Percentiles rank a stretch among this genome's conserved stretches.
phyloP scores from a whole-genome alignment of 1,139 yeast genomes.

The Candida sp. region DNA sequence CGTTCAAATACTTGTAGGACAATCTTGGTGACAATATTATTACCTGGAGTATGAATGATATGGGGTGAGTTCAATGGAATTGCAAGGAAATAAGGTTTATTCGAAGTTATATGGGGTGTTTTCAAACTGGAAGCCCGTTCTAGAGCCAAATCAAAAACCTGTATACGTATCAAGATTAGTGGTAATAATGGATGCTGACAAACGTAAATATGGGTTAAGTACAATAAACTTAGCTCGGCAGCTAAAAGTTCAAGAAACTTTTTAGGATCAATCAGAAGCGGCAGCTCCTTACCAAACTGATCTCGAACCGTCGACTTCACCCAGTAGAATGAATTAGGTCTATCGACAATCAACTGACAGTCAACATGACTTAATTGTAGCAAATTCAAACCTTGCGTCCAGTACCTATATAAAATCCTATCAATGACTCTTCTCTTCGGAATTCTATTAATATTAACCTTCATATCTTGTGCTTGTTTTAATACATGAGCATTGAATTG shows the following conservation, averaged over 20 bases:
- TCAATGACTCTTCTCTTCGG: conserved; percentile 49
- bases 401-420: conserved; percentile 49
- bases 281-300: conserved; percentile 26
- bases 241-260: conserved; percentile 47
- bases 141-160: conserved; percentile 53
- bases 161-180: conserved; percentile 58
- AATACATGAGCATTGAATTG: conserved; percentile 22
- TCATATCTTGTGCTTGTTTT: conserved; percentile 14
- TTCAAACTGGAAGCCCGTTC: conserved; percentile 7
- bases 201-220: conserved; percentile 60
- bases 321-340: conserved; percentile 55
- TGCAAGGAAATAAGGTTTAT: conserved; percentile 62
- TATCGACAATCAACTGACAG: conserved; percentile 58
- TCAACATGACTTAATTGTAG: conserved; percentile 74
- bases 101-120: conserved; percentile 44
- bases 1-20: conserved; percentile 59
- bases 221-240: conserved; percentile 44
- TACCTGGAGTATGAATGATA: conserved; percentile 55
- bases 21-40: conserved; percentile 45
- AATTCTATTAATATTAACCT: conserved; percentile 11
- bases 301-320: conserved; percentile 52
- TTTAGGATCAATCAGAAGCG: conserved; percentile 39
- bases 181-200: conserved; percentile 65
- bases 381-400: conserved; percentile 63
- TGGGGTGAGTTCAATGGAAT: conserved; percentile 67